phyloP scores from a whole-genome alignment of 2,329 filamentous ascomycete genomes.

The Phymatotrichopsis omnivora region DNA sequence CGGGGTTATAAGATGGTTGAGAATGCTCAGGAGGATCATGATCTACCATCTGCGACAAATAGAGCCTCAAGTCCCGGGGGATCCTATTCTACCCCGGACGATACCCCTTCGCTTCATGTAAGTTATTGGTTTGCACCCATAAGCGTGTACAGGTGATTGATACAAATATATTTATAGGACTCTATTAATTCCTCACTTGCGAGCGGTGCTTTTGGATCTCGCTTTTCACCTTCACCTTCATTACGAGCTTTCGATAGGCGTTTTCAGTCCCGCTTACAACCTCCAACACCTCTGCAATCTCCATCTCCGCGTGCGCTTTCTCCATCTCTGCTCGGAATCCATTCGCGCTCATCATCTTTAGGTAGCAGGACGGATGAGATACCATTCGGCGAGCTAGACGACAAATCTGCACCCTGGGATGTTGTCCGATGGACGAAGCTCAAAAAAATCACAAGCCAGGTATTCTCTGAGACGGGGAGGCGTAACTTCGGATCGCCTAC shows the following conservation, averaged over 20 bases:
- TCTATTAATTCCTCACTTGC: constrained; percentile 56
- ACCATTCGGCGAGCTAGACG: constrained; percentile 52
- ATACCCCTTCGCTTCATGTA: constrained; percentile 75
- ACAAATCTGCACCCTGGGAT: constrained; percentile 79
- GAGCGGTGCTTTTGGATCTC: constrained; percentile 60
- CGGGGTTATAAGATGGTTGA: constrained; percentile 19
- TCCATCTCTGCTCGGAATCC: constrained; percentile 62
- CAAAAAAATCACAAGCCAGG: constrained; percentile 76
- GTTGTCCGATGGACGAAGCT: constrained; percentile 93
- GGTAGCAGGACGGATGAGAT: constrained; percentile 55
- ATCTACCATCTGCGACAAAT: constrained; percentile 16
- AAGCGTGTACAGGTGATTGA: constrained; percentile 11
- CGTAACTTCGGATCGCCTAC: constrained; percentile 88
- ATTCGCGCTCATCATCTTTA: constrained; percentile 72
- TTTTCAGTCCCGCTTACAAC: constrained; percentile 72
- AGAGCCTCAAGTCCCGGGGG: constrained; percentile 27
- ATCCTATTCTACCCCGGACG: constrained; percentile 60
- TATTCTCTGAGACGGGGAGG: constrained; percentile 84
- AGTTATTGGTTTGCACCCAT: constrained; percentile 29
- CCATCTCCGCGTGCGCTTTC: constrained; percentile 60
- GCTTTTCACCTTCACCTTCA: constrained; percentile 59
- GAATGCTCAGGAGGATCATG: constrained; percentile 16
- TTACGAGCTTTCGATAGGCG: constrained; percentile 89
- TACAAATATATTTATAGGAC: constrained; percentile 41
- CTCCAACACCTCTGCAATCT: constrained; percentile 48